These are phyloP conservation scores for Kentomonas sorsogonicus DNA, from an alignment of 208 protist genomes.

Conservation along the genomic window DNA sequence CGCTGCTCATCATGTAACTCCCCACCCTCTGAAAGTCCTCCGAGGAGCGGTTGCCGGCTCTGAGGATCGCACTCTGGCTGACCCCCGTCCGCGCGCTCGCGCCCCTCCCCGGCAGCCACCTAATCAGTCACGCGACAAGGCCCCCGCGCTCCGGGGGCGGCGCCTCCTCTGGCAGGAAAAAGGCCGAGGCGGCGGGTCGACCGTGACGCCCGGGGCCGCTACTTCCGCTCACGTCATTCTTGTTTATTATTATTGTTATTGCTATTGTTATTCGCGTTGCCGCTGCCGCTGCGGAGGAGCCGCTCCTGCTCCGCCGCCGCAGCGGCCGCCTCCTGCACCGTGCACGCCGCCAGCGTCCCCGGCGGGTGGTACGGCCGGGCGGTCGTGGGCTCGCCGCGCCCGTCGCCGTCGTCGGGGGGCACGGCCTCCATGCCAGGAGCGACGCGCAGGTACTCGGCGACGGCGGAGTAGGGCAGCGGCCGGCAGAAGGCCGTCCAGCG, in stretches of 20 bases:
- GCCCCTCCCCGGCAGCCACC: too few species aligned
- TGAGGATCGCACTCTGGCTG: too few species aligned
- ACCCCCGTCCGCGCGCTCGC: too few species aligned
- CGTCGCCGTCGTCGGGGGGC: conserved; percentile 4
- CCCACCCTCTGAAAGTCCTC: too few species aligned
- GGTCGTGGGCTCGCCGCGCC: not conserved
- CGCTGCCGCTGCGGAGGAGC: conserved; percentile 2
- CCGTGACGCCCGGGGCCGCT: too few species aligned
- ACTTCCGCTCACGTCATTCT: too few species aligned
- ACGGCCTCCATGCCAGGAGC: conserved; percentile 42
- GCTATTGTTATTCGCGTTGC: not conserved
- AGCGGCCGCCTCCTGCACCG: conserved; percentile 24
- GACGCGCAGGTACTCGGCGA: conserved; percentile 37
- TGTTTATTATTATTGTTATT: not conserved
- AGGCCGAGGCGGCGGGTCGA: too few species aligned
- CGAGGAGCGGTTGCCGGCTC: too few species aligned
- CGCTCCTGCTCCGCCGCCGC: conserved; percentile 19
- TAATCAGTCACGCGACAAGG: too few species aligned
- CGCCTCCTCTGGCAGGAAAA: too few species aligned
- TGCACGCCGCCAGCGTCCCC: conserved; percentile 14
- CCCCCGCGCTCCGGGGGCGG: too few species aligned
- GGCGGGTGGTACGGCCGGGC: not conserved
- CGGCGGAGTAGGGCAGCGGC: conserved; percentile 38
- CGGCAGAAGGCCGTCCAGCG: conserved; percentile 59
- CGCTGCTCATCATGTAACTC: too few species aligned